These are phyloP conservation scores for Fusarium secorum DNA, from an alignment of 2,329 filamentous ascomycete genomes.

Conservation along the genomic window DNA sequence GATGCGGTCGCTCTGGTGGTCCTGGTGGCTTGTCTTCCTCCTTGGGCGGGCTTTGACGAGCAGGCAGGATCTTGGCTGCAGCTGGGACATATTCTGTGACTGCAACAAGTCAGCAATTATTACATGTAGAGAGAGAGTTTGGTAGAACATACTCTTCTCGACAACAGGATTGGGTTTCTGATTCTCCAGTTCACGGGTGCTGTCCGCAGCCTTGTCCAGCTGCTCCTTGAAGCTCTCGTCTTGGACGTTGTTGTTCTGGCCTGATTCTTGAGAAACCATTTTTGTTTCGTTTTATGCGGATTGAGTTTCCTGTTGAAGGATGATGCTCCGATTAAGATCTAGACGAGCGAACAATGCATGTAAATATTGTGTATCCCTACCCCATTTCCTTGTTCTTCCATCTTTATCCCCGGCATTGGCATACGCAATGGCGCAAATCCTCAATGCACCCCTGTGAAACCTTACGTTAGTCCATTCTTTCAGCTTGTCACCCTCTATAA, in stretches of 20 bases:
- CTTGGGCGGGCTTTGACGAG: conserved; percentile 41
- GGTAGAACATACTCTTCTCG: conserved; percentile 51
- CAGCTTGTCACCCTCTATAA: not conserved
- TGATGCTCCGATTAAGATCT: conserved; percentile 1
- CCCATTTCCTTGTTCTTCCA: conserved; percentile 22
- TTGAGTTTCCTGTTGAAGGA: conserved; percentile 7
- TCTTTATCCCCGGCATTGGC: conserved; percentile 22
- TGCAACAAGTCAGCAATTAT: conserved; percentile 35
- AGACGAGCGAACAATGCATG: not conserved
- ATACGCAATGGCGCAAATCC: conserved; percentile 37
- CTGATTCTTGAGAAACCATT: conserved; percentile 27
- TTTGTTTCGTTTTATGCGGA: not conserved
- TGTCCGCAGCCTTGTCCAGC: conserved; percentile 53
- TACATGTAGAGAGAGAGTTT: not conserved
- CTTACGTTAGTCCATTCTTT: conserved; percentile 3
- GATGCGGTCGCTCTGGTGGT: conserved; percentile 54
- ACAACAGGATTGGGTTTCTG: conserved; percentile 48
- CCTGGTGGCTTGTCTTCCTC: conserved; percentile 39
- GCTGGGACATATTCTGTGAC: conserved; percentile 56
- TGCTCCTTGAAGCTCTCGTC: conserved; percentile 52
- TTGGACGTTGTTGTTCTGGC: conserved; percentile 6
- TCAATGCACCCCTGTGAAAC: conserved; percentile 24
- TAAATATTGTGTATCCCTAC: conserved; percentile 8
- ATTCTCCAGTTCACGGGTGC: conserved; percentile 42
- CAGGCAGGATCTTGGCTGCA: conserved; percentile 52